A percentile compares a stretch with the other conserved stretches of the same genome.
Evolutionary conservation across 2,329 filamentous ascomycete genomes (phyloP).

Genomic region (Epichloe aotearoae): DNA sequence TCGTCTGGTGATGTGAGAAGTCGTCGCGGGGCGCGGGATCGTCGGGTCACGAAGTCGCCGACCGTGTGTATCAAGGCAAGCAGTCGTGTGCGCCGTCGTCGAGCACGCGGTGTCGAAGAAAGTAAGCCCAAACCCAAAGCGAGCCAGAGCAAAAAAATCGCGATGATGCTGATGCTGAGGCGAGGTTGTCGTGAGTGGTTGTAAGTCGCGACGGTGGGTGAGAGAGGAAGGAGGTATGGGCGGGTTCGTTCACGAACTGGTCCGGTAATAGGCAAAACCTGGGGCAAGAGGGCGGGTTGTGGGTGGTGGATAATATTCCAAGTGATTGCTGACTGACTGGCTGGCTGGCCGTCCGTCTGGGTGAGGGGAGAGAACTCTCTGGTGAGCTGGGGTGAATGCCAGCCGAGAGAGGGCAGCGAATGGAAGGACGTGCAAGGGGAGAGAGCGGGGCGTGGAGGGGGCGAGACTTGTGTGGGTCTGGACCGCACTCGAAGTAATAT

Average conservation of each 20-base stretch:
- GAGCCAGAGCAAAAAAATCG: neutral
- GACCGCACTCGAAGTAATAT: too few species aligned
- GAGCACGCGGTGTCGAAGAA: neutral
- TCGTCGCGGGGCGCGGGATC: neutral
- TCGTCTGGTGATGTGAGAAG: neutral
- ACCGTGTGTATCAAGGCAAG: neutral
- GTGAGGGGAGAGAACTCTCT: too few species aligned
- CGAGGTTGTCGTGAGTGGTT: neutral
- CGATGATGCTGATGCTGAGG: neutral
- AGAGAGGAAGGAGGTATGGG: neutral
- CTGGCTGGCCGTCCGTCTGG: neutral
- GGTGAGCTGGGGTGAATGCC: neutral
- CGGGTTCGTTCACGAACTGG: neutral
- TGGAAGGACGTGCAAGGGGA: neutral
- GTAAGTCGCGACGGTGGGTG: neutral
- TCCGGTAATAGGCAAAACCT: constrained; percentile 2
- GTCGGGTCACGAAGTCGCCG: neutral
- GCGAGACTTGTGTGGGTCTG: too few species aligned
- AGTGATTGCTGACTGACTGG: neutral
- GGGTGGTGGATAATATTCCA: neutral
- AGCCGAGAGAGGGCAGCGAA: neutral
- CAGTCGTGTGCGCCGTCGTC: neutral
- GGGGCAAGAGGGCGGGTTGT: neutral
- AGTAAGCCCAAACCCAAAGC: neutral
- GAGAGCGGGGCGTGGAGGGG: neutral